phyloP scores from a whole-genome alignment of 2,329 filamentous ascomycete species.

The Fusarium sp. region DNA sequence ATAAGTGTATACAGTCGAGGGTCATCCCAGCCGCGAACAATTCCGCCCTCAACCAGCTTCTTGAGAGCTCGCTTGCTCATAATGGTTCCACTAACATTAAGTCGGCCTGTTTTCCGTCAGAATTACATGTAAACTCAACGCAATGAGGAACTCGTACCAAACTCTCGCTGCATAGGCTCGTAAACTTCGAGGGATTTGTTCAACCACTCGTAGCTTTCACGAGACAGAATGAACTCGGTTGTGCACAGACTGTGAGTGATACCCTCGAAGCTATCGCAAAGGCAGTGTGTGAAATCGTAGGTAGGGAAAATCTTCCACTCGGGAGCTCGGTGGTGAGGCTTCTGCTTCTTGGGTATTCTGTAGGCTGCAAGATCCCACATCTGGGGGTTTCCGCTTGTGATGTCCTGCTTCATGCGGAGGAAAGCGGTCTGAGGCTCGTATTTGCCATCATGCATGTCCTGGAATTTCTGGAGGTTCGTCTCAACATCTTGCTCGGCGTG shows the following conservation, averaged over 20 bases:
- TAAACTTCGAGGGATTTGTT: constrained; percentile 85
- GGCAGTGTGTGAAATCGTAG: constrained; percentile 90
- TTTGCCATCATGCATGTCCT: constrained; percentile 90
- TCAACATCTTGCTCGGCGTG: constrained; percentile 80
- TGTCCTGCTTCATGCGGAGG: constrained; percentile 92
- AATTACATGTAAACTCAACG: too few species aligned
- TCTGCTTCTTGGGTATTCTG: constrained; percentile 77
- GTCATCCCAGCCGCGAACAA: constrained; percentile 90
- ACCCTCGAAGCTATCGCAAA: constrained; percentile 90
- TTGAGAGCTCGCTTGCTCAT: constrained; percentile 87
- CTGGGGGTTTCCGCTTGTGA: constrained; percentile 84
- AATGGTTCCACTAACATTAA: constrained; percentile 83
- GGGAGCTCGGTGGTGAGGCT: constrained; percentile 81
- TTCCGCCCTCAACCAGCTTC: constrained; percentile 78
- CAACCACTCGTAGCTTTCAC: constrained; percentile 91
- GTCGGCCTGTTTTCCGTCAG: constrained; percentile 40
- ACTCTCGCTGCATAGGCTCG: constrained; percentile 94
- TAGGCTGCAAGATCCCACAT: constrained; percentile 98
- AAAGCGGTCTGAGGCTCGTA: constrained; percentile 87
- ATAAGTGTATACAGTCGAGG: constrained; percentile 90
- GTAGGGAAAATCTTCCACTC: constrained; percentile 96
- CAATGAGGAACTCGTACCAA: constrained; percentile 49
- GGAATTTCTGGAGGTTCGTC: constrained; percentile 83
- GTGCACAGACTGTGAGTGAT: constrained; percentile 95
- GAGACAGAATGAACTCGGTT: constrained; percentile 85